Evolutionary conservation across 768 basidiomycete genomes (phyloP).

Genomic region (Mrakia gelida): DNA sequence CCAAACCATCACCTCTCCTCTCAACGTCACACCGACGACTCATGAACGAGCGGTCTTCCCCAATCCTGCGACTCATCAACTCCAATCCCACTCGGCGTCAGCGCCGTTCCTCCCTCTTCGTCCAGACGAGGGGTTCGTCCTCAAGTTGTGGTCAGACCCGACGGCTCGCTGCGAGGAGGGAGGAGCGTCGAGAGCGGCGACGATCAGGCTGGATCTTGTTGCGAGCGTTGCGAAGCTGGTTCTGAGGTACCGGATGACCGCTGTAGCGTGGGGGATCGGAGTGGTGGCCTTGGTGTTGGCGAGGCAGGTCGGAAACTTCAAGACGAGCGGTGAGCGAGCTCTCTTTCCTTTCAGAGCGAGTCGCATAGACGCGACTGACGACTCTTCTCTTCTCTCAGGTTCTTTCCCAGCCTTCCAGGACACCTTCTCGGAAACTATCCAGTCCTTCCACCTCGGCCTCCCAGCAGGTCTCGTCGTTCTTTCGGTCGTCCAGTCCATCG

Average conservation of each 20-base stretch:
- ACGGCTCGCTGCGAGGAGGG: conserved; percentile 51
- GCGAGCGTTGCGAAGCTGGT: conserved; percentile 66
- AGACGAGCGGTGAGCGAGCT: conserved; percentile 34
- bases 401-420: conserved; percentile 33
- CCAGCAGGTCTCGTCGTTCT: background rate
- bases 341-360: background rate
- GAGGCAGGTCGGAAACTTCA: conserved; percentile 33
- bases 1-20: conserved; percentile 51
- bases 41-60: conserved; percentile 63
- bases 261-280: conserved; percentile 70
- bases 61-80: conserved; percentile 26
- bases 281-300: conserved; percentile 56
- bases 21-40: conserved; percentile 55
- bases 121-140: background rate
- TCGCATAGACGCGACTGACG: background rate
- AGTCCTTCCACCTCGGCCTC: background rate
- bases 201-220: conserved; percentile 64
- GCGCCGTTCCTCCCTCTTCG: conserved; percentile 40
- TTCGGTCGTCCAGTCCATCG: background rate
- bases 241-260: conserved; percentile 66
- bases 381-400: conserved; percentile 22
- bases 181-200: conserved; percentile 44
- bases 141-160: conserved; percentile 39
- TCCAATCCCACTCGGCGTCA: conserved; percentile 37
- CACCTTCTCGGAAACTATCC: conserved; percentile 1